Conservation (phyloP, 2,329 filamentous ascomycete genomes). For the Penicillium rolfsii region DNA sequence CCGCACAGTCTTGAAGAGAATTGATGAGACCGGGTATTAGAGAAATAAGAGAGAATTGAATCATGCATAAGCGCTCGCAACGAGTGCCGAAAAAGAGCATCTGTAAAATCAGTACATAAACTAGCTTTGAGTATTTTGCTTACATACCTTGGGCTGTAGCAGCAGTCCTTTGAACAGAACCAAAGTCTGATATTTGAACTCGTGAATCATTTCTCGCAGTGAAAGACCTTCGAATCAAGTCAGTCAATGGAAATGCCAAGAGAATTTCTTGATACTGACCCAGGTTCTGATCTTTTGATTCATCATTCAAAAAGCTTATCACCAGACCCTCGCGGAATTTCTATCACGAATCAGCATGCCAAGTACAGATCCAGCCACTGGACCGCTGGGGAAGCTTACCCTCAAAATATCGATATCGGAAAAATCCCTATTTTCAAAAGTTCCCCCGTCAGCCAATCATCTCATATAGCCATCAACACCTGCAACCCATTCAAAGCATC, state of each 20-base stretch:
- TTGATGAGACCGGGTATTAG: constrained; percentile 90
- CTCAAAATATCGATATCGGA: constrained; percentile 85
- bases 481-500: background rate
- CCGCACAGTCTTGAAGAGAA: constrained; percentile 90
- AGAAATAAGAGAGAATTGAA: constrained; percentile 95
- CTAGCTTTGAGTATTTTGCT: background rate
- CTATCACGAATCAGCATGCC: constrained; percentile 42
- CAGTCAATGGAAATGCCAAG: constrained; percentile 9
- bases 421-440: constrained; percentile 66
- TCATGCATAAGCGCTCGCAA: constrained; percentile 95
- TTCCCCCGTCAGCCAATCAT: constrained; percentile 7
- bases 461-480: background rate
- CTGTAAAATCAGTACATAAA: constrained; percentile 51
- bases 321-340: constrained; percentile 88
- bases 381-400: constrained; percentile 38
- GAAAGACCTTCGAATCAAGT: constrained; percentile 59
- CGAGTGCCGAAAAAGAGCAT: constrained; percentile 99
- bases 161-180: constrained; percentile 92
- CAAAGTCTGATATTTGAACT: constrained; percentile 92
- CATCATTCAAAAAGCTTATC: constrained; percentile 61
- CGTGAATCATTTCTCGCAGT: constrained; percentile 85
- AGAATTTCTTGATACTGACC: constrained; percentile 58
- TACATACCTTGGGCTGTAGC: constrained; percentile 83
- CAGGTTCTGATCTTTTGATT: constrained; percentile 82
- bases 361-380: background rate